phyloP scores from a whole-genome alignment of 768 basidiomycete species.

The Mycena leptocephala region DNA sequence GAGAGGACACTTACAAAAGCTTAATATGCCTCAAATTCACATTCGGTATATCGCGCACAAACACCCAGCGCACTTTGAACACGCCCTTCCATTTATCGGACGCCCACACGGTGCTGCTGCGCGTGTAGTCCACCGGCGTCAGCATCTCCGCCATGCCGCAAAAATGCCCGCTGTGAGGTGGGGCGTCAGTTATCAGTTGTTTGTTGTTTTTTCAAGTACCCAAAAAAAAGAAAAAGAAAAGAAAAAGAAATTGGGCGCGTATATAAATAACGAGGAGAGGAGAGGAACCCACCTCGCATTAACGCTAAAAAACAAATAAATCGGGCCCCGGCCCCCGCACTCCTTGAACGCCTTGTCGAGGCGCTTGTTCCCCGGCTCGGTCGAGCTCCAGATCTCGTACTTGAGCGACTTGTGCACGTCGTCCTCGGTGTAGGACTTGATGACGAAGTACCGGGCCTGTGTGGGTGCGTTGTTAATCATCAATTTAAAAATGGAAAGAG shows the following conservation, averaged over 20 bases:
- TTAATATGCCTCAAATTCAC: conserved; percentile 92
- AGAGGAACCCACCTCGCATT: conserved; percentile 84
- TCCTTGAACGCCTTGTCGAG: conserved; percentile 99
- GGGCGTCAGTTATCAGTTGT: conserved; percentile 21
- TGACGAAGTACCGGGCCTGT: conserved; percentile 97
- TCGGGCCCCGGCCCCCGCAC: conserved; percentile 91
- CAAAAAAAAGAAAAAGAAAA: no score
- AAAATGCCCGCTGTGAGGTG: conserved; percentile 85
- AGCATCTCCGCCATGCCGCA: conserved; percentile 99
- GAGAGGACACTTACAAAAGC: neutral
- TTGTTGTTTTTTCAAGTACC: no score
- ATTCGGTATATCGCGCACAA: conserved; percentile 96
- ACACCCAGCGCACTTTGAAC: conserved; percentile 98
- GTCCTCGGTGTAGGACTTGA: conserved; percentile 99
- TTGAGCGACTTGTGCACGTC: conserved; percentile 99
- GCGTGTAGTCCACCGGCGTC: conserved; percentile 95
- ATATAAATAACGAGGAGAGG: no score
- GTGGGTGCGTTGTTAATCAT: no score
- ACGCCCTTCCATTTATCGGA: conserved; percentile 99
- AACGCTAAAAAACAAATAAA: conserved; percentile 98
- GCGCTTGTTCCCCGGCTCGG: conserved; percentile 96
- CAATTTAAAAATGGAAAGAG: no score
- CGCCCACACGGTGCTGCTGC: conserved; percentile 98
- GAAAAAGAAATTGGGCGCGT: no score
- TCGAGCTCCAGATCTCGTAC: conserved; percentile 98